Evolutionary conservation across 352 stramenopile genomes (phyloP).

Genomic region (Phytophthora lateralis): DNA sequence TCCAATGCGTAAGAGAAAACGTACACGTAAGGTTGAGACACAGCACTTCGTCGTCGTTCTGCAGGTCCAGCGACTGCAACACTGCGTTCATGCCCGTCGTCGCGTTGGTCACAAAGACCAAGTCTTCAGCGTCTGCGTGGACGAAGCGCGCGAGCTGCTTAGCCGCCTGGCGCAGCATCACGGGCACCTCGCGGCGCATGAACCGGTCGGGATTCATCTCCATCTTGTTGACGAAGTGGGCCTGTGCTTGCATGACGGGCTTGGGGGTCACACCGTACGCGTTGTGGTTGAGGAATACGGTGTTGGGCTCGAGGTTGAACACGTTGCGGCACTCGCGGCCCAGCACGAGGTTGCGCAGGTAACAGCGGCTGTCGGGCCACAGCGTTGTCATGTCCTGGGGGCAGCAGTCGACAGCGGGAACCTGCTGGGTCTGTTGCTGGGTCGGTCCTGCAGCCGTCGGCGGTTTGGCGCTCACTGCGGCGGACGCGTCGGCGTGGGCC

Average conservation of each 20-base stretch:
- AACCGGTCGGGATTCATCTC: slow-evolving; percentile 88
- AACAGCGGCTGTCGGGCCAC: slow-evolving; percentile 65
- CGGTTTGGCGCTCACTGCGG: slow-evolving; percentile 16
- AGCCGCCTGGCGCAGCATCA: slow-evolving; percentile 67
- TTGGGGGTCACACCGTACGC: slow-evolving; percentile 77
- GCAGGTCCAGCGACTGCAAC: slow-evolving; percentile 82
- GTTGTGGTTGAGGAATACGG: slow-evolving; percentile 86
- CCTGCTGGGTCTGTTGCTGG: slow-evolving; percentile 6
- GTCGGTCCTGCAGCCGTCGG: background rate
- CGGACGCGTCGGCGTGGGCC: slow-evolving; percentile 13
- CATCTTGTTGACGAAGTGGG: slow-evolving; percentile 89
- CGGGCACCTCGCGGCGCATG: slow-evolving; percentile 67
- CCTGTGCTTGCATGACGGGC: slow-evolving; percentile 81
- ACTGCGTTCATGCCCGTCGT: slow-evolving; percentile 87
- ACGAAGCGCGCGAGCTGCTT: slow-evolving; percentile 71
- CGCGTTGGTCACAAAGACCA: slow-evolving; percentile 89
- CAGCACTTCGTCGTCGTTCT: slow-evolving; percentile 88
- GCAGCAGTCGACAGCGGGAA: background rate
- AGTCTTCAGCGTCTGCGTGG: slow-evolving; percentile 71
- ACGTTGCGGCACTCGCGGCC: slow-evolving; percentile 71
- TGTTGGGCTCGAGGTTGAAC: slow-evolving; percentile 83
- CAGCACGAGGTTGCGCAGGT: slow-evolving; percentile 62
- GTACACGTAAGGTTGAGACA: slow-evolving; percentile 89
- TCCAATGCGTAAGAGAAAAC: slow-evolving; percentile 11
- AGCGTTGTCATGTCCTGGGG: slow-evolving; percentile 68